Evolutionary conservation across 2,329 filamentous ascomycete species (phyloP), one percentile per base, ranked within the genome.

Genomic region (Tolypocladium ophioglossoides): DNA sequence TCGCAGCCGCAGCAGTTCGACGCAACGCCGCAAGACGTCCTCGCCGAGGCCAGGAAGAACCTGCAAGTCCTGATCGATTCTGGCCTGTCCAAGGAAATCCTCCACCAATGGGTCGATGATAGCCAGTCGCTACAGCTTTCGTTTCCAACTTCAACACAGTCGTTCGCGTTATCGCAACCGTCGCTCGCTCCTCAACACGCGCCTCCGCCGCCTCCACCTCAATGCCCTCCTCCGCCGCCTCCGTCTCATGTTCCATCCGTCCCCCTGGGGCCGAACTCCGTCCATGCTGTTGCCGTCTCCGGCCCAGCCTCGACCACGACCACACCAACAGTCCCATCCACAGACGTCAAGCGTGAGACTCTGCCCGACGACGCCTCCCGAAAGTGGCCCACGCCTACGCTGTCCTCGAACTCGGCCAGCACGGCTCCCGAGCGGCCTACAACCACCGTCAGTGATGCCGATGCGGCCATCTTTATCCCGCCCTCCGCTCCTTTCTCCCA

Each of bases 41-140:
- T 75, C 54, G 71, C 68, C 22, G 73, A 75, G 62, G 73, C 73
- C 47, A 66, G 73, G 48, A 72, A 74, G 61, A 75, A 74, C 55
- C 68, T 75, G 8, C 72, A 75, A 64, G 70, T 70, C 48, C 63
- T 75, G 58, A 75, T 75, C 58, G 73, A 74, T 56, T 73, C 72
- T 18, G 73, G 73, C 47, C 61, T 75, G 11, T 74, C 73, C 52
- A 72, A 70, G 60, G 73, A 75, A 54, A 61, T 70, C 41, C 67
- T 72, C 32, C 70, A 72, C 55, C 70, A 72, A 63, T 70, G 68
- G 66, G 69, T 72, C 53, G 70, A 72, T 53, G 66, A 68, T 51
- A 67, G 67, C 59, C 66, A 67, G 57, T 65, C 68, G 39, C 61
- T 68, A 48, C 64, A 64, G 59, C 69, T 66, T 52, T 65, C 54